Evolutionary conservation across 768 basidiomycete genomes (phyloP).

Genomic region (Mycena latifolia): DNA sequence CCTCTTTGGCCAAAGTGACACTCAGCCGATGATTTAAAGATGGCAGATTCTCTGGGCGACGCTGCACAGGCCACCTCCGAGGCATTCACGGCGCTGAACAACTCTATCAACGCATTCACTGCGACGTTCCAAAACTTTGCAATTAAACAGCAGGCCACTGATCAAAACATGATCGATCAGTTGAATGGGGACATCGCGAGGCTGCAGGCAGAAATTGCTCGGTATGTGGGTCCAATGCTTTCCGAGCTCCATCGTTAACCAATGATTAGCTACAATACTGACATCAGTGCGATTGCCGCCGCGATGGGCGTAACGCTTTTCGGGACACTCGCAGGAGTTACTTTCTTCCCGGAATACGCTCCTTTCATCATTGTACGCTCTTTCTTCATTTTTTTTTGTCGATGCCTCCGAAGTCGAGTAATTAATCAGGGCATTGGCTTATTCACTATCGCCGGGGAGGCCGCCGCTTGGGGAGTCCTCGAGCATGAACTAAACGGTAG

Average conservation of each 20-base stretch:
- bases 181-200: neutral
- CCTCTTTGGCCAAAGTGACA: neutral
- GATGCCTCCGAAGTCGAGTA: neutral
- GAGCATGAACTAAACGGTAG: neutral
- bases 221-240: neutral
- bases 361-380: neutral
- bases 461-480: neutral
- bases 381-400: no score
- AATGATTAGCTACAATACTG: neutral
- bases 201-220: neutral
- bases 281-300: neutral
- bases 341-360: neutral
- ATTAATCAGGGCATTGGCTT: neutral
- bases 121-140: neutral
- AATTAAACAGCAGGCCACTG: neutral
- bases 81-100: neutral
- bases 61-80: constrained; percentile 4
- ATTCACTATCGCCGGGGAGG: constrained; percentile 4
- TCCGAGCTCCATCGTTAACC: neutral
- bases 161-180: constrained; percentile 2
- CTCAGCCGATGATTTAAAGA: constrained; percentile 3
- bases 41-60: neutral
- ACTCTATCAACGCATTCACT: constrained; percentile 11
- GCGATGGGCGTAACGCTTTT: constrained; percentile 1
- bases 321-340: neutral